Evolutionary conservation across 2,329 filamentous ascomycete species (phyloP).

Genomic region (Trichocomaceae sp.): DNA sequence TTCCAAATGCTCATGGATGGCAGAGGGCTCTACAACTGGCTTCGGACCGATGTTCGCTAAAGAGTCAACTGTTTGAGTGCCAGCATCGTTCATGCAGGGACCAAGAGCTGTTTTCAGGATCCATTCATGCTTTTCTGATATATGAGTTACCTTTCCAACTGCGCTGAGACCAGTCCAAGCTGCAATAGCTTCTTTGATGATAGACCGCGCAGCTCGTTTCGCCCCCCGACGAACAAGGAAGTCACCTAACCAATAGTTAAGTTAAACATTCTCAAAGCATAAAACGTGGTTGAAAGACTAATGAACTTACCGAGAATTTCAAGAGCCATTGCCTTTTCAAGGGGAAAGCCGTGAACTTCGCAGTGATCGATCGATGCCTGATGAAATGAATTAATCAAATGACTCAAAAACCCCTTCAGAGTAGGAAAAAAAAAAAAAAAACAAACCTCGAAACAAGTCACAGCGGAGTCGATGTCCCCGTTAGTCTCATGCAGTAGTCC

Average conservation of each 20-base stretch:
- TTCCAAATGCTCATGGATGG: conserved; percentile 27
- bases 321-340: conserved; percentile 55
- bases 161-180: conserved; percentile 55
- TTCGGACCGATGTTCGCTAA: conserved; percentile 36
- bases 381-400: neutral
- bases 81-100: conserved; percentile 47
- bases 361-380: conserved; percentile 52
- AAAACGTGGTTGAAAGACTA: neutral
- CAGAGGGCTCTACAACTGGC: conserved; percentile 25
- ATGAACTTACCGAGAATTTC: conserved; percentile 49
- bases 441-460: conserved; percentile 31
- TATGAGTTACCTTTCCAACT: conserved; percentile 52
- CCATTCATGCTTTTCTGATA: conserved; percentile 55
- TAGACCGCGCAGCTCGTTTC: conserved; percentile 51
- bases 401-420: neutral
- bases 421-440: neutral
- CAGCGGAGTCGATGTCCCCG: conserved; percentile 39
- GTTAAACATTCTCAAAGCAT: neutral
- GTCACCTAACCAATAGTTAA: conserved; percentile 30
- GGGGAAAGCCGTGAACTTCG: conserved; percentile 50
- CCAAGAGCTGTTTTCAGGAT: conserved; percentile 51
- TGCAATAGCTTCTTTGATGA: conserved; percentile 53
- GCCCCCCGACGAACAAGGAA: conserved; percentile 53
- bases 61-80: conserved; percentile 52
- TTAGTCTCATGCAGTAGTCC: conserved; percentile 49